phyloP scores from a whole-genome alignment of 257 asterid genomes.

The Knoxia roxburghii region DNA sequence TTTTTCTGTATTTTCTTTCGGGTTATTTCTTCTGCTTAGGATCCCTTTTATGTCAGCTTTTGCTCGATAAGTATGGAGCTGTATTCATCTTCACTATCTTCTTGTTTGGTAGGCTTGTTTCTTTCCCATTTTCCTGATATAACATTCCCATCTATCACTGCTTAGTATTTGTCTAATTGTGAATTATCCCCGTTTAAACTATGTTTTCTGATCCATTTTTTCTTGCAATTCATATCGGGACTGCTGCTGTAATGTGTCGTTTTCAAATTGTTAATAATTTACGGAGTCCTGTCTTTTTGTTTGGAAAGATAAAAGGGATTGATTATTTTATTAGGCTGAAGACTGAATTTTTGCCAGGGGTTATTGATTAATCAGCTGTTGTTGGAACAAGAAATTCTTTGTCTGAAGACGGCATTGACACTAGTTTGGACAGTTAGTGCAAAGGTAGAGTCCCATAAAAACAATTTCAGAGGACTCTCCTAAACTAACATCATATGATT shows the following conservation, averaged over 20 bases:
- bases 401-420: conserved; percentile 26
- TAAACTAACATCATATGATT: conserved; percentile 21
- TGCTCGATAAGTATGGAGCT: background rate
- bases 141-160: conserved; percentile 17
- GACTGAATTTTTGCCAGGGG: conserved; percentile 17
- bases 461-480: background rate
- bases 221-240: conserved; percentile 10
- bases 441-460: conserved; percentile 18
- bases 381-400: conserved; percentile 16
- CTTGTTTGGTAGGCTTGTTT: conserved; percentile 10
- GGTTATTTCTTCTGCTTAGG: background rate
- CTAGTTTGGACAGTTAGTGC: conserved; percentile 29
- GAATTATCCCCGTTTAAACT: conserved; percentile 8
- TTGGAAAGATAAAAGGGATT: background rate
- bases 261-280: conserved; percentile 18
- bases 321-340: conserved; percentile 16
- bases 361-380: conserved; percentile 19
- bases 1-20: background rate
- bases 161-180: conserved; percentile 1
- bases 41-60: conserved; percentile 2
- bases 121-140: conserved; percentile 22
- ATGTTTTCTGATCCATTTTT: background rate
- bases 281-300: conserved; percentile 8
- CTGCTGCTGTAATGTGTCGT: conserved; percentile 3
- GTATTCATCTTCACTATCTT: background rate